Evolutionary conservation across 1,284 basidiomycete genomes (phyloP).

Genomic region (Pterula multifida): DNA sequence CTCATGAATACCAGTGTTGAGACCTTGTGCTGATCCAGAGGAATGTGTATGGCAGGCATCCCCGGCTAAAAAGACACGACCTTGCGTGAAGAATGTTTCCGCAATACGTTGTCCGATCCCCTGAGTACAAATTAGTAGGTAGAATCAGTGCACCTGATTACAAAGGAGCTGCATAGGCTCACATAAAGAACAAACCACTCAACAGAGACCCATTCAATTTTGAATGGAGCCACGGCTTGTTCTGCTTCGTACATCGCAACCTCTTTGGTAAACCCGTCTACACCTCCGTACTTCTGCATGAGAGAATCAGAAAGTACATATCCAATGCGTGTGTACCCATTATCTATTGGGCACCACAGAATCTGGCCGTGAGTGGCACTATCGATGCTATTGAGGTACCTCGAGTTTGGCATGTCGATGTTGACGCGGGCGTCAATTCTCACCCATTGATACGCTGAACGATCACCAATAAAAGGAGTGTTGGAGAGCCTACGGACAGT

Average conservation of each 20-base stretch:
- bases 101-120: conserved; percentile 17
- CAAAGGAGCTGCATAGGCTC: background rate
- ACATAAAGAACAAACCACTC: conserved; percentile 18
- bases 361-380: conserved; percentile 15
- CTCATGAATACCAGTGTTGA: conserved; percentile 18
- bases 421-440: conserved; percentile 17
- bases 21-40: conserved; percentile 16
- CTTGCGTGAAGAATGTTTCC: conserved; percentile 12
- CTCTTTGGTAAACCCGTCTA: conserved; percentile 14
- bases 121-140: conserved; percentile 6
- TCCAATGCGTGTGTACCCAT: conserved; percentile 15
- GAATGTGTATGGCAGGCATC: conserved; percentile 18
- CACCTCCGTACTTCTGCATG: conserved; percentile 16
- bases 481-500: conserved; percentile 13
- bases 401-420: conserved; percentile 15
- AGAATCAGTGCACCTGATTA: background rate
- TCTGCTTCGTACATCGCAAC: conserved; percentile 15
- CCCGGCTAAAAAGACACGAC: conserved; percentile 16
- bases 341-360: conserved; percentile 17
- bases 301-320: conserved; percentile 16
- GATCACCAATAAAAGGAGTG: conserved; percentile 15
- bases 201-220: conserved; percentile 13
- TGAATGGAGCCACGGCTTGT: conserved; percentile 14
- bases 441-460: conserved; percentile 16
- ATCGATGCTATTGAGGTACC: conserved; percentile 16